Evolutionary conservation across 306 rosid species (phyloP), one percentile per base, ranked within the genome.

Genomic region (Amphicarpaea edgeworthii): DNA sequence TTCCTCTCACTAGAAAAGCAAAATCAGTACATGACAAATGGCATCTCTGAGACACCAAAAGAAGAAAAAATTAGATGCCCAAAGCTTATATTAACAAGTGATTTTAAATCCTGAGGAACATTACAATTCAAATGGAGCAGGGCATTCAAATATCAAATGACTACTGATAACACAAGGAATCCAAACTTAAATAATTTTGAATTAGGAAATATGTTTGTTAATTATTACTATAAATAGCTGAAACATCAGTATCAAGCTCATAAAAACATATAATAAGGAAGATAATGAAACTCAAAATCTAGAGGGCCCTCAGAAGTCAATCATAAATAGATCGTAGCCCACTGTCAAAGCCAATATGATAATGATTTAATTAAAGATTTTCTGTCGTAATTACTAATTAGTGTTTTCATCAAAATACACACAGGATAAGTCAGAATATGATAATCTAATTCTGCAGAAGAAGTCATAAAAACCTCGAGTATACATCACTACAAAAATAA

Each of bases 321-420:
- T 24, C 30, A 64, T 19, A 12, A 12, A 82, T 60, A 67, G 42
- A 77, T 73, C 3, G 20, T 15, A 61, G 76, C 53, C 4, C 21
- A 6, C 30, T 24, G 42, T 66, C 73, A 68, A 45, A 19, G 51
- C 21, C 73, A 74, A 26, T 61, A 61, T 46, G 53, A 40, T 34
- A 63, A 45, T 75, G 41, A 69, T 40, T 46, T 68, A 50, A 55
- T 28, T 57, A 34, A 62, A 47, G 37, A 57, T 64, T 57, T 75
- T 80, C 69, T 65, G 28, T 59, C 42, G 77, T 59, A 42, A 49
- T 8, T 58, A 21, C 73, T 59, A 42, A 49, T 8, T 58, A 21
- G 66, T 34, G 61, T 40, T 58, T 76, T 64, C n/a, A 53, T 76
- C 26, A 66, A 77, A 79, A 72, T 70, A 75, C 74, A 80, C 64